A percentile compares a stretch with the other conserved stretches of the same genome.
Conservation (phyloP, 768 basidiomycete species). For the Termitomyces sp. region DNA sequence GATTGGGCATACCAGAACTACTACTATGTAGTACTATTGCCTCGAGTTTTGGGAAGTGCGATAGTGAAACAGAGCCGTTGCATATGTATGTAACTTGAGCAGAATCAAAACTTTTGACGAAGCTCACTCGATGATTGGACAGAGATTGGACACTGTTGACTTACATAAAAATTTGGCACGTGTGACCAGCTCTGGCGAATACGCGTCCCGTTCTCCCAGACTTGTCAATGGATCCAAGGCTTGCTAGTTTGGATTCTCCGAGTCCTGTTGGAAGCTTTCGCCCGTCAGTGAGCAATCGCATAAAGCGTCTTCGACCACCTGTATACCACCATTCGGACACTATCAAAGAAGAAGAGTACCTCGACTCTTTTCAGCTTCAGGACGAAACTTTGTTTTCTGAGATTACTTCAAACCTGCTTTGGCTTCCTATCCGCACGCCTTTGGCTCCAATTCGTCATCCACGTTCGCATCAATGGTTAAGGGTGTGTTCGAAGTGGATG, state of each 20-base stretch:
- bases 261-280: conserved; percentile 31
- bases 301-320: conserved; percentile 31
- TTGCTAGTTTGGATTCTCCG: conserved; percentile 17
- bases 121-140: no score
- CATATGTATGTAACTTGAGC: no score
- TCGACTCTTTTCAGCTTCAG: conserved; percentile 1
- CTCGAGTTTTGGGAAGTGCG: no score
- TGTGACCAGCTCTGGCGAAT: no score
- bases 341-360: conserved; percentile 1
- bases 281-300: conserved; percentile 33
- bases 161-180: no score
- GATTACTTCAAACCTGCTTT: conserved; percentile 6
- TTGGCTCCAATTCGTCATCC: conserved; percentile 13
- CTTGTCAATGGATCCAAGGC: conserved; percentile 5
- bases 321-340: conserved; percentile 5
- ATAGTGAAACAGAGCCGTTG: no score
- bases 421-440: conserved; percentile 11
- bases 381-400: conserved; percentile 8
- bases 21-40: no score
- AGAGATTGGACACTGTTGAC: no score
- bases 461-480: conserved; percentile 21
- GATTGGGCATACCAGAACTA: no score
- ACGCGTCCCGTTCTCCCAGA: not conserved
- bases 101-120: no score
- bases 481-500: conserved; percentile 25